Evolutionary conservation across 441 rosid genomes (phyloP).

Genomic region (Croton setiger): DNA sequence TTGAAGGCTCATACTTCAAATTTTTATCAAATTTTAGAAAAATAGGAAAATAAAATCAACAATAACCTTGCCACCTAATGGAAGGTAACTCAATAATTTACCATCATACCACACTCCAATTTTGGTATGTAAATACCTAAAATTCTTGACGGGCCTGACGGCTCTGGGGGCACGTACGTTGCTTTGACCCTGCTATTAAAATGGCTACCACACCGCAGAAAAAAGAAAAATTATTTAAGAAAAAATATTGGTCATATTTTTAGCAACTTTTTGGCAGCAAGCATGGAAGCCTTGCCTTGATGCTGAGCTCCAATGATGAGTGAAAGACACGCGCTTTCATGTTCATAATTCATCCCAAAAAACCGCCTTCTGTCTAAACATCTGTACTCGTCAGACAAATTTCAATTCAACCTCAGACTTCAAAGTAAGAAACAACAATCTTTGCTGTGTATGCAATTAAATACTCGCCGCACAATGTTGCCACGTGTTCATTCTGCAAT

Average conservation of each 20-base stretch:
- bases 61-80: no score
- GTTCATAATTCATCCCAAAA: neutral
- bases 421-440: neutral
- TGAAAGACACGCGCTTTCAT: neutral
- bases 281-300: neutral
- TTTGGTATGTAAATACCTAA: no score
- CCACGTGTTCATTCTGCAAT: slow-evolving; percentile 6
- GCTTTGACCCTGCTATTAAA: no score
- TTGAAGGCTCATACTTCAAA: no score
- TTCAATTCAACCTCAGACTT: slow-evolving; percentile 16
- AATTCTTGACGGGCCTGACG: no score
- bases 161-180: no score
- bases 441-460: neutral
- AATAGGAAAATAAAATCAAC: no score
- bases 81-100: no score
- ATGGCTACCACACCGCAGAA: neutral
- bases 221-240: no score
- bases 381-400: slow-evolving; percentile 20
- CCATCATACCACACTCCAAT: no score
- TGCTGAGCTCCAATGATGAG: neutral
- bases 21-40: no score
- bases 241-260: neutral
- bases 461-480: neutral
- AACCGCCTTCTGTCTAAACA: neutral
- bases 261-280: neutral